Base-by-base conservation (phyloP, 768 basidiomycete genomes). In the Cyclocybe cylindracea region DNA sequence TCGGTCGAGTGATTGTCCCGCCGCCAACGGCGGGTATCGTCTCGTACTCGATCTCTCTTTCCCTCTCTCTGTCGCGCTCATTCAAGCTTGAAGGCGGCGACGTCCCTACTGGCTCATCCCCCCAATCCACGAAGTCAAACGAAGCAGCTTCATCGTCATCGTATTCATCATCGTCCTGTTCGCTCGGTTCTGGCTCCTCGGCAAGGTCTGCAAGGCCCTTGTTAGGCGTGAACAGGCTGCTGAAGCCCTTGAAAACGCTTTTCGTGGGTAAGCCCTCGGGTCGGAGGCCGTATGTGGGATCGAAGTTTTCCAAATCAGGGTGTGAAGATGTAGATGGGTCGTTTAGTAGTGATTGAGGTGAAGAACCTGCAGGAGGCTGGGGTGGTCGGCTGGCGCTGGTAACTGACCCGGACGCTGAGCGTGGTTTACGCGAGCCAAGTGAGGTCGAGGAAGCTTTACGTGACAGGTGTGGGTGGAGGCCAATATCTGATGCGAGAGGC, bases 231-330 rank as follows among this genome's bases (percentile, higher is more conserved):
- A 90, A 95, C 7, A 95, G 72, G 36, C 79, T 83, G 16, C 87
- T 84, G 58, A 97, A 94, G 6, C 81, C 81, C 40, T 79, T 77
- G 67, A 95, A 97, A 3, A 85, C 80, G 53, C 87, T 87, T 70
- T 93, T 95, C 1, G 81, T 79, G 0, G 94, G 94, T 2, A 96
- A 75, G 2, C 91, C 90, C 63, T 98, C 95, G 0, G 94, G 93
- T 19, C 96, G 87, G 10, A 98, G 74, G 11, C 96, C 96, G 63
- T 99, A 98, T 0, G 96, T 98, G 1, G 94, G 96, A 62, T 98
- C 96, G 67, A 91, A 97, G 54, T 90, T 86, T 70, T 97, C 94
- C 32, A 94, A 61, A 44, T 75, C 73, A 32, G 62, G 63, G 50
- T 67, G 68, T 7, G 62, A 61, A 0, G 67, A 64, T 16, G 66